Conservation (phyloP, 2,329 filamentous ascomycete genomes). For the Pseudogymnoascus sp. region DNA sequence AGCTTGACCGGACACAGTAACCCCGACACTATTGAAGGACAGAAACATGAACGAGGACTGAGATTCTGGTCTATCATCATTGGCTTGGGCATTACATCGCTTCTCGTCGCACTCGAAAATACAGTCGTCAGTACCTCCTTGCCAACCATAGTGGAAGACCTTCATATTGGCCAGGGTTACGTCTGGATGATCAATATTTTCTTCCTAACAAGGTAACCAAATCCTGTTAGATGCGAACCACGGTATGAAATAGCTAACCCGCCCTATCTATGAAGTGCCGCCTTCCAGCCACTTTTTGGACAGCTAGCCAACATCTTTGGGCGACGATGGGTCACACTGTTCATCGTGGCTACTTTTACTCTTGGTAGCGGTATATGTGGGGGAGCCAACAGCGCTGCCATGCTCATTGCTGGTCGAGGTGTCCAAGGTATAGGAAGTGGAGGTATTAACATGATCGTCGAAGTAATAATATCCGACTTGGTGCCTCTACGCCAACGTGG, state of each 20-base stretch:
- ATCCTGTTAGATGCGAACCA: conserved; percentile 8
- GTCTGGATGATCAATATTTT: conserved; percentile 16
- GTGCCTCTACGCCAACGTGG: conserved; percentile 40
- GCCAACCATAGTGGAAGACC: conserved; percentile 15
- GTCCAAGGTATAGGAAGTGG: conserved; percentile 45
- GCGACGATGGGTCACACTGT: conserved; percentile 34
- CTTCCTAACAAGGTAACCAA: conserved; percentile 4
- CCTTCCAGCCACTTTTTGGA: conserved; percentile 41
- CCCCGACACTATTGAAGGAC: not conserved
- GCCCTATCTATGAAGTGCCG: conserved; percentile 24
- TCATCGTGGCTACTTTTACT: conserved; percentile 37
- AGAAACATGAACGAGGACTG: not conserved
- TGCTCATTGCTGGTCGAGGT: conserved; percentile 45
- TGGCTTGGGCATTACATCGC: not conserved
- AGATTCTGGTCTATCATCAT: conserved; percentile 1
- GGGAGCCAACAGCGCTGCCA: conserved; percentile 33
- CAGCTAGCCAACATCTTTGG: conserved; percentile 46
- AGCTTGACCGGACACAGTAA: not conserved
- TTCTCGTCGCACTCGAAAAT: conserved; percentile 12
- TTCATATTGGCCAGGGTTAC: conserved; percentile 11
- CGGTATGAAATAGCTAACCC: not conserved
- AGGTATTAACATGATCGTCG: conserved; percentile 37
- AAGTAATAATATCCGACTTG: conserved; percentile 42
- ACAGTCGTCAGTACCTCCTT: conserved; percentile 16
- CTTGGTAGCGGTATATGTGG: conserved; percentile 46